Base-by-base conservation (phyloP, 2,329 filamentous ascomycete species). In the Xylariaceae sp. region DNA sequence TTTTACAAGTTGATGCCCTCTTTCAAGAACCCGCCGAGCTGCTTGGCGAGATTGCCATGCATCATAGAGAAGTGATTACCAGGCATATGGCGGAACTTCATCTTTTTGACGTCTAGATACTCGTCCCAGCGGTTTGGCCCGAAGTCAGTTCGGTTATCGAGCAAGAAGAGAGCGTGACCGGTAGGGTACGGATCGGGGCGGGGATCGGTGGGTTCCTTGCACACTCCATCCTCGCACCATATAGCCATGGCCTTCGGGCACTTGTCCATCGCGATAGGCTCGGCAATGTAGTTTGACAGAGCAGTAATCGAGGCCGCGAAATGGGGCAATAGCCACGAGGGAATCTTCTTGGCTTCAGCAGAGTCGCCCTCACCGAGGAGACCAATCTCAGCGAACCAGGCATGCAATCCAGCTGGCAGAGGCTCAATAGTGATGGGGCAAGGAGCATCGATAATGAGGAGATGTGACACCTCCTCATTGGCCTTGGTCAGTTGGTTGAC, bases 41-140 rank as follows among this genome's bases (percentile, higher is more conserved):
- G 62, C 57, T 71, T 70, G 11, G 71, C 71, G 2, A 74, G 50
- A 3, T 78, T 70, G 60, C 85, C 86, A 71, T 88, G 85, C 87
- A 91, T 90, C 87, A 91, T 91, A 17, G 82, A 85, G 75, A 91
- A 91, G 74, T 91, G 88, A 67, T 91, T 89, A 2, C 87, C 88
- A 14, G 83, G 84, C 85, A 90, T 88, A 67, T 88, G 85, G 52
- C 80, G 81, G 62, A 82, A 87, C 45, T 78, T 78, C 75, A 90
- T 87, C 73, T 86, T 88, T 51, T 81, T 74, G 46, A 76, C 69
- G 49, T 86, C 84, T 34, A 90, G 74, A 37, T 86, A 86, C 71
- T 88, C 83, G 24, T 86, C 86, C 87, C 87, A 90, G 17, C 86
- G 80, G 70, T 90, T 90, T 56, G 86, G 81, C 2, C 82, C 82